Conservation (phyloP, 139 green algal species). For the Chlorella sp. region DNA sequence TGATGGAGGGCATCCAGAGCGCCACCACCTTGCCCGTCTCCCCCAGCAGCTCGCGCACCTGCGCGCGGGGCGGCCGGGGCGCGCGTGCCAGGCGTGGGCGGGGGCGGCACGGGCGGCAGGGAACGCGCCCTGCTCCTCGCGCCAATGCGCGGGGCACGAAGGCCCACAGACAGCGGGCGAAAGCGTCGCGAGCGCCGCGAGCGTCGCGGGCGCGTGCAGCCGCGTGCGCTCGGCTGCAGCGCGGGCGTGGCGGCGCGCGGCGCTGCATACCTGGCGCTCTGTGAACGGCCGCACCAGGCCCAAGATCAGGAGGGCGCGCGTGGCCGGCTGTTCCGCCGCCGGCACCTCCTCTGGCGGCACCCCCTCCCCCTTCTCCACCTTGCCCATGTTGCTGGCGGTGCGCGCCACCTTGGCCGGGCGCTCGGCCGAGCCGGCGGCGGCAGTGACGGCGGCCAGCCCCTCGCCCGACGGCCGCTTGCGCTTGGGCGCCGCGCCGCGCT, state of each 20-base stretch:
- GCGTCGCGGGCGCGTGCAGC: too few species aligned
- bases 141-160: too few species aligned
- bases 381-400: not conserved
- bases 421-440: not conserved
- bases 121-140: too few species aligned
- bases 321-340: slow-evolving; percentile 13
- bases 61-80: not conserved
- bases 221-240: too few species aligned
- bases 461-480: slow-evolving; percentile 12
- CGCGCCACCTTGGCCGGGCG: slow-evolving; percentile 15
- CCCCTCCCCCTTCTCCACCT: slow-evolving; percentile 9
- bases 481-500: not conserved
- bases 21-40: slow-evolving; percentile 54
- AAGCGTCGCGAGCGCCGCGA: too few species aligned
- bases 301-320: slow-evolving; percentile 68
- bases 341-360: slow-evolving; percentile 9
- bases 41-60: slow-evolving; percentile 52
- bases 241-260: too few species aligned
- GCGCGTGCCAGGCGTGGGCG: not conserved
- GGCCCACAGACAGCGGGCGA: too few species aligned
- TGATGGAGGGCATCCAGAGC: slow-evolving; percentile 88
- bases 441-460: not conserved
- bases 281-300: slow-evolving; percentile 83
- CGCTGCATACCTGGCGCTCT: slow-evolving; percentile 41
- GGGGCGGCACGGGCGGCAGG: not conserved